These are phyloP conservation scores for Lentinus brumalis DNA, from an alignment of 768 basidiomycete genomes.

Conservation along the genomic window DNA sequence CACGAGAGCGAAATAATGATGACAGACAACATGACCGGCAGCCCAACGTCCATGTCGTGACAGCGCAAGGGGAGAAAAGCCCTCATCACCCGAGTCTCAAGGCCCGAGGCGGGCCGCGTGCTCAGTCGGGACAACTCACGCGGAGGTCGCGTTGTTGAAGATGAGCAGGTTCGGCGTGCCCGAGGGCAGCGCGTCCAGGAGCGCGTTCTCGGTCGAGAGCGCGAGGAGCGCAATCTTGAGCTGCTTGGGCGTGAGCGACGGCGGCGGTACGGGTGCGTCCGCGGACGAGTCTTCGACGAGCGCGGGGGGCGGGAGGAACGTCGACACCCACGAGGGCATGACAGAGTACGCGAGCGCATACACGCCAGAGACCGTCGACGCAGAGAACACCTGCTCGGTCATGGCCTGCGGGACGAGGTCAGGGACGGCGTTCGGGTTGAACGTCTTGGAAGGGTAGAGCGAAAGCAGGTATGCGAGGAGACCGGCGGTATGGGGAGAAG, in stretches of 20 bases:
- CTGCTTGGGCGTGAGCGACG: constrained; percentile 61
- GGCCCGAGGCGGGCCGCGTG: no score
- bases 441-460: constrained; percentile 70
- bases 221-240: constrained; percentile 75
- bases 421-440: constrained; percentile 51
- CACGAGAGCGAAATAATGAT: constrained; percentile 8
- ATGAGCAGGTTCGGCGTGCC: constrained; percentile 72
- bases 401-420: constrained; percentile 39
- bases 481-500: constrained; percentile 90
- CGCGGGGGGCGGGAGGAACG: constrained; percentile 56
- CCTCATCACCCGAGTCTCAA: no score
- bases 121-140: constrained; percentile 5
- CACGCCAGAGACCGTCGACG: constrained; percentile 43
- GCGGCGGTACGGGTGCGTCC: constrained; percentile 46
- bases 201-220: constrained; percentile 54
- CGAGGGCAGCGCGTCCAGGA: constrained; percentile 45
- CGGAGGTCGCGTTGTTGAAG: constrained; percentile 69
- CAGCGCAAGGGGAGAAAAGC: not conserved
- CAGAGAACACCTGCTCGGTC: constrained; percentile 36
- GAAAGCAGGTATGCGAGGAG: constrained; percentile 91
- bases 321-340: constrained; percentile 59
- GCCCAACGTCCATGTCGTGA: not conserved
- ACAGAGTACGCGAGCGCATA: constrained; percentile 57
- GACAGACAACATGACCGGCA: not conserved
- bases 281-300: constrained; percentile 40